Evolutionary conservation across 163 green algal species (phyloP).

Genomic region (Scenedesmus sp.): DNA sequence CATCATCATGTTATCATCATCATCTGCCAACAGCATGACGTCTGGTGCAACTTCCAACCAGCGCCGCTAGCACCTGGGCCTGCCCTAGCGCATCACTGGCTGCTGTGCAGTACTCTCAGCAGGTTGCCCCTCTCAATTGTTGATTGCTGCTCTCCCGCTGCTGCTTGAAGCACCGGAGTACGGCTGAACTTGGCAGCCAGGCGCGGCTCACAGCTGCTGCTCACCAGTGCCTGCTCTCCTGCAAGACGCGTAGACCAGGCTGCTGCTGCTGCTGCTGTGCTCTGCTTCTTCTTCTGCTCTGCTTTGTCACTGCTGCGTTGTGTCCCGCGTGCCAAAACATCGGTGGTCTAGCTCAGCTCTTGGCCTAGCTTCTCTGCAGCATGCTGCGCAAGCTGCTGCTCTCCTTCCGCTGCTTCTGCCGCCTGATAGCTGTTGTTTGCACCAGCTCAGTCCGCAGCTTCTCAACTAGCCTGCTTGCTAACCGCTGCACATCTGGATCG

Average conservation of each 20-base stretch:
- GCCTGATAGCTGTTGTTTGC: neutral
- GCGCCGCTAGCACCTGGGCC: too few species aligned
- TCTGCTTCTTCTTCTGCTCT: neutral
- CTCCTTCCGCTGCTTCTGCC: neutral
- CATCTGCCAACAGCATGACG: too few species aligned
- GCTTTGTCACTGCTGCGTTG: neutral
- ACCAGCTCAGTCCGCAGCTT: neutral
- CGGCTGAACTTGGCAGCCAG: too few species aligned
- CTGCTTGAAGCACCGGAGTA: too few species aligned
- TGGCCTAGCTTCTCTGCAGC: neutral
- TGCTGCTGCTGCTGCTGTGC: neutral
- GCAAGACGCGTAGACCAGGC: neutral
- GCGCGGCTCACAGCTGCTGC: too few species aligned
- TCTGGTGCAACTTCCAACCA: too few species aligned
- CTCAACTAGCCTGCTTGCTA: constrained; percentile 9
- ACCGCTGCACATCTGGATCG: neutral
- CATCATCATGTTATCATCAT: too few species aligned
- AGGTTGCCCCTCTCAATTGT: too few species aligned
- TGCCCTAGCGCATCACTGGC: too few species aligned
- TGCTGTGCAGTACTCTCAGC: too few species aligned
- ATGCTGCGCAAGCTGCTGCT: constrained; percentile 8
- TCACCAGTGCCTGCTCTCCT: neutral
- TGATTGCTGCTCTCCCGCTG: too few species aligned
- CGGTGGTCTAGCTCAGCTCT: neutral
- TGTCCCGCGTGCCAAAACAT: too few species aligned